Evolutionary conservation across 2,329 filamentous ascomycete genomes (phyloP), one percentile per base, ranked within the genome.

Genomic region (Waltergamsia citrina): DNA sequence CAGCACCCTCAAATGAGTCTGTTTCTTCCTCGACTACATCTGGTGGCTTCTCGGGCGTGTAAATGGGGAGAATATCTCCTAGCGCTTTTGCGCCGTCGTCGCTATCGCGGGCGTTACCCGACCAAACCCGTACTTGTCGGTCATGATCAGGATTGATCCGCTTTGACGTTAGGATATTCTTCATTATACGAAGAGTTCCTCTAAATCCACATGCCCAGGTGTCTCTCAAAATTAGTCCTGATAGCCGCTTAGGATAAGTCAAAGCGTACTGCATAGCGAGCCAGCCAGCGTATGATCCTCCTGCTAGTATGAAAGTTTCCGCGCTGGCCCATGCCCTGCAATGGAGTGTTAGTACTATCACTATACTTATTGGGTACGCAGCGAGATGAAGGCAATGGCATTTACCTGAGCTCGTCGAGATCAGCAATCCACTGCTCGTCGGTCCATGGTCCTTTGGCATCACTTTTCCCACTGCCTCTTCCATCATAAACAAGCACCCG

Each of bases 391-490:
- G n/a, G n/a, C n/a, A n/a, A n/a, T n/a, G n/a, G n/a, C n/a, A n/a
- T n/a, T n/a, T n/a, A n/a, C 47, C 46, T 42, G 8, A 50, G 32
- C 21, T 50, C 47, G 14, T 50, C 47, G 5, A 50, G 22, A 15
- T 50, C 47, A 6, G 44, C 34, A 8, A 44, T 37, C 46, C 46
- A 48, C 7, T 41, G 42, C 10, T 43, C 40, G 35, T 49, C 38
- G 11, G 43, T 50, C 24, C 41, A 43, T 4, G 47, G 47, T 3
- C 36, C 34, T 24, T 46, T 44, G 15, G 32, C 6, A 19, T 48
- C 46, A 29, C 46, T 50, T 2, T 29, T 25, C 9, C 47, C 47
- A n/a, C 46, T 50, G 8, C 46, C 47, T 20, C 44, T 35, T 9
- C 41, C 41, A 24, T 50, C 47, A 20, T 44, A 50, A 3, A 50